These are phyloP conservation scores for Podospora tetraspora DNA, from an alignment of 495 filamentous ascomycete genomes.

Conservation along the genomic window DNA sequence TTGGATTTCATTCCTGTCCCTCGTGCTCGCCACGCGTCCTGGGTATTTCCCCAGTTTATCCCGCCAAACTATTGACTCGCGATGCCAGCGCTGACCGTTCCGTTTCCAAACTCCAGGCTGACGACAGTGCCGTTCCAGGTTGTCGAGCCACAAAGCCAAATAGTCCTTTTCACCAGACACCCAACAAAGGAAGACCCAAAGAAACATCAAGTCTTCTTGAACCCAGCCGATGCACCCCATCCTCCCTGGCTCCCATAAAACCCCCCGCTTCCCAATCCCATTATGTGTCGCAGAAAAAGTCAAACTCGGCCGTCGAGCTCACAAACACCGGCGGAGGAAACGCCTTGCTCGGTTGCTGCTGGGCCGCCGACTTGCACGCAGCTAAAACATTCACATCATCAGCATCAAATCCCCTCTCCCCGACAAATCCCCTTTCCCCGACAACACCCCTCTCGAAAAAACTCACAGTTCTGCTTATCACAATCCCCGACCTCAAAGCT, in stretches of 20 bases:
- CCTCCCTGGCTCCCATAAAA: background rate
- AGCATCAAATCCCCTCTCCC: background rate
- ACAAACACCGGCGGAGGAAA: constrained; percentile 26
- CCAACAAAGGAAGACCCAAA: background rate
- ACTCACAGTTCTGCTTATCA: constrained; percentile 36
- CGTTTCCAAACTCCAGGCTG: background rate
- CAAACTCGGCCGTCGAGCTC: constrained; percentile 33
- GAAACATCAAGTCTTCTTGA: background rate
- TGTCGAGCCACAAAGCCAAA: background rate
- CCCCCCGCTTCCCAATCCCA: background rate
- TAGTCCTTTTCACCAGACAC: background rate
- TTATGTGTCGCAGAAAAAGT: constrained; percentile 34
- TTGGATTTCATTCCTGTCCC: background rate
- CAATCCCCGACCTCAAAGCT: constrained; percentile 32
- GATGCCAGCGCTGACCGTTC: background rate
- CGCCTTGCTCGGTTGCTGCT: constrained; percentile 19
- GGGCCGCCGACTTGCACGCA: constrained; percentile 25
- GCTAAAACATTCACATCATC: constrained; percentile 17
- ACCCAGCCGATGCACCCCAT: background rate
- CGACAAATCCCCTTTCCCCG: background rate
- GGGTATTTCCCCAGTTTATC: background rate
- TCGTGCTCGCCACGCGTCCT: background rate
- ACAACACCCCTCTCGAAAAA: background rate
- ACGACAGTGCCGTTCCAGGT: background rate
- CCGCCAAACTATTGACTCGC: background rate